A percentile compares a stretch with the other conserved stretches of the same genome.
Conservation (phyloP, 2,329 filamentous ascomycete genomes). For the Macrophomina tecta region DNA sequence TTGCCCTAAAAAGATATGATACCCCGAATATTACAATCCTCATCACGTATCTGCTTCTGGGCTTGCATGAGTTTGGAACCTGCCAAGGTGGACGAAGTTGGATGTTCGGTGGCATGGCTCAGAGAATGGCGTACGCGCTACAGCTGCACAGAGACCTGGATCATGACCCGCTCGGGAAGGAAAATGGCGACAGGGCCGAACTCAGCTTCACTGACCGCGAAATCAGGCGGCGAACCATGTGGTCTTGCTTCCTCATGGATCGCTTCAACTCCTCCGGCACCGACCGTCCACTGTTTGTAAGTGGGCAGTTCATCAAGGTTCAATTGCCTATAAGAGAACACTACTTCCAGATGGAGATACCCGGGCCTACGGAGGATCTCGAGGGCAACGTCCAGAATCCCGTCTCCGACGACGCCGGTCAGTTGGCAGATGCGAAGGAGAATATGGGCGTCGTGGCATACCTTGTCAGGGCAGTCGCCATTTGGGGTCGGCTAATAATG, state of each 20-base stretch:
- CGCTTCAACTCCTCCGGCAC: constrained; percentile 96
- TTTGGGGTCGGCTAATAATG: constrained; percentile 89
- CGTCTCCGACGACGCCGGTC: constrained; percentile 66
- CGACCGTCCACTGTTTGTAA: constrained; percentile 87
- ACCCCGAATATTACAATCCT: constrained; percentile 96
- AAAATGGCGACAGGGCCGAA: constrained; percentile 62
- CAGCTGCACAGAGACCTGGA: constrained; percentile 93
- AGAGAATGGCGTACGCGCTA: constrained; percentile 94
- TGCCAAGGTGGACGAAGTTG: constrained; percentile 96
- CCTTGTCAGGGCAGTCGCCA: constrained; percentile 80
- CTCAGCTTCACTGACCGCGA: constrained; percentile 92
- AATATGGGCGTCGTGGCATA: constrained; percentile 97
- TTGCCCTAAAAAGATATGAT: constrained; percentile 86
- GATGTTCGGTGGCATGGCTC: constrained; percentile 93
- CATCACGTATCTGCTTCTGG: constrained; percentile 85
- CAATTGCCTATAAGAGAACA: constrained; percentile 90
- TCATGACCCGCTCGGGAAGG: constrained; percentile 73
- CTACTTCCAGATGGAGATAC: constrained; percentile 89
- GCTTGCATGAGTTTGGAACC: constrained; percentile 94
- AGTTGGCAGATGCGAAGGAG: constrained; percentile 69
- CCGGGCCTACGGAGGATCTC: constrained; percentile 83
- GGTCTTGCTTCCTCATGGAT: constrained; percentile 98
- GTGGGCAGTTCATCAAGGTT: constrained; percentile 86
- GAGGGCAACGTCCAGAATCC: constrained; percentile 72
- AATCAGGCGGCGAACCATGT: constrained; percentile 93